Evolutionary conservation across 306 rosid genomes (phyloP), one percentile per base, ranked within the genome.

Genomic region (Fragaria ananassa): DNA sequence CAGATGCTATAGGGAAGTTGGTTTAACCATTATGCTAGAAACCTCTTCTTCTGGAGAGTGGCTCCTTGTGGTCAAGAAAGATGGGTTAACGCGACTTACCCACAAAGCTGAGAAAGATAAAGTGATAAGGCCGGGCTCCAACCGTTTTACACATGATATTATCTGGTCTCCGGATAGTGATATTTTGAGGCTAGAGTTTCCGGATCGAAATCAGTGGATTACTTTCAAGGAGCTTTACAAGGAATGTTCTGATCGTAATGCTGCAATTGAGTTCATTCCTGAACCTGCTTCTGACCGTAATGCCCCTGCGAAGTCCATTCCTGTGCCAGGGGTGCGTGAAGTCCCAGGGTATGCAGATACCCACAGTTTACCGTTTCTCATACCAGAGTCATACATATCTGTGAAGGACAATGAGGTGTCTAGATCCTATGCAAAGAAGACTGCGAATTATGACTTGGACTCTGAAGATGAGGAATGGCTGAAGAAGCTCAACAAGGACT

Each of bases 381-480:
- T 96, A 51, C 89, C 97, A 5, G 77, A 80, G 77, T 74, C 57
- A 11, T 93, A 90, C 77, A 91, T 93, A 62, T 86, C 86, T 10
- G 27, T 76, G 29, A 76, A 83, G 37, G 83, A 74, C 8, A 87
- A 93, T 62, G 98, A 93, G 87, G 65, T 93, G 69, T 83, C 76
- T 27, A 84, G 96, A 85, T 90, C 89, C 19, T 35, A 88, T 84
- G 73, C 85, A 25, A 90, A 79, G 85, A 80, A 63, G 70, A 77
- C 78, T 0, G 88, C 94, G 1, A 86, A 71, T 68, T 93, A 93
- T 78, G 98, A 93, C 81, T 78, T 93, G 91, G 98, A 93, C 70
- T 87, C 88, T 17, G 97, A 86, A 42, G 98, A 93, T 57, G 98
- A 93, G 81, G 83, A 77, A 62, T 93, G 97, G 96, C 80, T 90